Percentiles rank a stretch among this genome's conserved stretches.
Evolutionary conservation across 257 asterid genomes (phyloP).

Genomic region (Solanum appendiculatum): DNA sequence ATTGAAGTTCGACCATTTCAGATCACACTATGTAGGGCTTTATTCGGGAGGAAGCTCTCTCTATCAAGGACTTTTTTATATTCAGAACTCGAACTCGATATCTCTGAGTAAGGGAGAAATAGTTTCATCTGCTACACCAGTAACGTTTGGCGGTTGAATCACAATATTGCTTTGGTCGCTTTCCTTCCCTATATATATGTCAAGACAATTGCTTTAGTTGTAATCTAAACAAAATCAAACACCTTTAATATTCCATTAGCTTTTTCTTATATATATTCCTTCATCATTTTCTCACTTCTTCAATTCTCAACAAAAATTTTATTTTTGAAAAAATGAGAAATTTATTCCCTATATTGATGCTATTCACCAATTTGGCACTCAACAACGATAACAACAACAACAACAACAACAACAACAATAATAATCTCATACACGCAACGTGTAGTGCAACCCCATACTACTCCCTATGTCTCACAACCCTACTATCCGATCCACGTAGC

Average conservation of each 20-base stretch:
- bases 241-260: neutral
- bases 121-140: no score
- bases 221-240: neutral
- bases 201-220: neutral
- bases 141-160: no score
- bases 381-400: neutral
- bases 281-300: neutral
- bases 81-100: no score
- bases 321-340: neutral
- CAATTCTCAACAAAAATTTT: neutral
- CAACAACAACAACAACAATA: neutral
- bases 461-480: slow-evolving; percentile 29
- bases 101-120: no score
- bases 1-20: no score
- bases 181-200: neutral
- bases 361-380: neutral
- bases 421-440: neutral
- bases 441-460: slow-evolving; percentile 34
- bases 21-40: no score
- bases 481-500: slow-evolving; percentile 15
- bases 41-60: no score
- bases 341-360: neutral
- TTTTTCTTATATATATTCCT: neutral
- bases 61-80: no score
- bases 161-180: neutral